Conservation (phyloP, 1,139 yeast species). For the Lodderomyces theae region DNA sequence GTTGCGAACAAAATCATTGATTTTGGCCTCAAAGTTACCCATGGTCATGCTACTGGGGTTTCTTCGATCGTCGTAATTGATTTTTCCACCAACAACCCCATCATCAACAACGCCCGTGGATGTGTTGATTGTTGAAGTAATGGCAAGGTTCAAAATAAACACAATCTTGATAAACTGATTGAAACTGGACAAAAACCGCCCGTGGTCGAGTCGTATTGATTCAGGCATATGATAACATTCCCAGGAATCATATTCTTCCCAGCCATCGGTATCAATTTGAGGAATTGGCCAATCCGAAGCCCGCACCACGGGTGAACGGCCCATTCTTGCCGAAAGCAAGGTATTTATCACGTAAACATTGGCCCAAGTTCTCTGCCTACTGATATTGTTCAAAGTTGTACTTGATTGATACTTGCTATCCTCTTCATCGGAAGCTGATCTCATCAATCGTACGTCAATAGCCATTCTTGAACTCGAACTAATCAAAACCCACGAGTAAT, state of each 20-base stretch:
- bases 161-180: slow-evolving; percentile 19
- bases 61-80: slow-evolving; percentile 14
- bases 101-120: slow-evolving; percentile 12
- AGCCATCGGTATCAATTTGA: slow-evolving; percentile 19
- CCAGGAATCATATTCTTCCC: slow-evolving; percentile 30
- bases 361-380: slow-evolving; percentile 26
- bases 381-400: slow-evolving; percentile 18
- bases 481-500: slow-evolving; percentile 24
- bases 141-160: slow-evolving; percentile 20
- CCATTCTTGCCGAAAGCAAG: slow-evolving; percentile 23
- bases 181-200: slow-evolving; percentile 20
- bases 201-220: slow-evolving; percentile 18
- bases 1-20: slow-evolving; percentile 15
- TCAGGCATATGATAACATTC: slow-evolving; percentile 15
- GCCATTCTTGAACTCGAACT: slow-evolving; percentile 26
- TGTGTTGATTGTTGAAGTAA: slow-evolving; percentile 22
- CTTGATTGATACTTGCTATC: slow-evolving; percentile 11
- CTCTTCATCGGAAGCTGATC: slow-evolving; percentile 14
- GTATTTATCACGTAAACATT: slow-evolving; percentile 22
- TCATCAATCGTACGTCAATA: slow-evolving; percentile 25
- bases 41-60: slow-evolving; percentile 16
- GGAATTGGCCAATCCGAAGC: slow-evolving; percentile 27
- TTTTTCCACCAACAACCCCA: slow-evolving; percentile 5
- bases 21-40: slow-evolving; percentile 16
- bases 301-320: slow-evolving; percentile 23